Evolutionary conservation across 768 basidiomycete genomes (phyloP), one percentile per base, ranked within the genome.

Genomic region (Mycena amicta): DNA sequence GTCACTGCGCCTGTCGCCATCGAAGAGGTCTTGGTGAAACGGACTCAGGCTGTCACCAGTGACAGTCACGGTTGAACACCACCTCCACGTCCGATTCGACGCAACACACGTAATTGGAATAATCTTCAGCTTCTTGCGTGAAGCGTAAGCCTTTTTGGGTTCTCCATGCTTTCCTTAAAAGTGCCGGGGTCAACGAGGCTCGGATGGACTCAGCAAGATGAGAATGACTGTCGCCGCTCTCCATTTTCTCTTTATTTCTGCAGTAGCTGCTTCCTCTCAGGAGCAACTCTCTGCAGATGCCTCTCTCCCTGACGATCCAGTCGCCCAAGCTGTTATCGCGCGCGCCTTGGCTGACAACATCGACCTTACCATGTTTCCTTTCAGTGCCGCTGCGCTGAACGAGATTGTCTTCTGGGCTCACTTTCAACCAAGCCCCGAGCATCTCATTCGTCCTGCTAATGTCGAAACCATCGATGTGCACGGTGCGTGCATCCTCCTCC

Each of bases 1-100:
- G 65, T 68, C 4, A 23, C 47, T 8, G 43, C 6, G 13, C 43
- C 43, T 45, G 12, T 16, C 61, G 78, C 71, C 72, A 73, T 74
- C 41, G 39, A 47, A n/a, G 26, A 30, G 22, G 20, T 52, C 40
- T 50, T n/a, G 41, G 20, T 6, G 20, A 22, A 20, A 6, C 20
- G 13, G 12, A 43, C 33, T 8, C 18, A 8, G 43, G 8, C 43
- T 15, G 43, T 45, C 43, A 45, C 43, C 15, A 16, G 43, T 23
- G 8, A 15, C 15, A 6, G 22, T 23, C 43, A 45, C 43, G 22
- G 43, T 45, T 45, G 15, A 45, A 45, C 43, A 8, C 22, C 5
- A 23, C 43, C 43, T 13, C 43, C 5, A 37, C 33, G n/a, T n/a
- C n/a, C n/a, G n/a, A n/a, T n/a, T n/a, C n/a, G n/a, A n/a, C n/a